phyloP scores from a whole-genome alignment of 306 rosid species.

The Sicyos edulis region DNA sequence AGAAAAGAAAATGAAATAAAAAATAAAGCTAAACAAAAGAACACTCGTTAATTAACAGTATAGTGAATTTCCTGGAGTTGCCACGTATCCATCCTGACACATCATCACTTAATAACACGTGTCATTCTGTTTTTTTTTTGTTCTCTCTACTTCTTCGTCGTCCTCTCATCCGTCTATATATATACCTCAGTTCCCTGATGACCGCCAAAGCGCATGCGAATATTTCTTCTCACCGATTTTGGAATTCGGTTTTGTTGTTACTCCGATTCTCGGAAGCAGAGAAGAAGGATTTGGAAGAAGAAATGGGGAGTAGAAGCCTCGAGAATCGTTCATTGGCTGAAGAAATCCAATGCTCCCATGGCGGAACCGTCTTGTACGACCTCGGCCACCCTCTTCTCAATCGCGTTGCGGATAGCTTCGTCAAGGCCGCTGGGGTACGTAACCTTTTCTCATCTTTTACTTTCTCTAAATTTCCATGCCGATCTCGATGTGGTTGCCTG shows the following conservation, averaged over 20 bases:
- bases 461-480: neutral
- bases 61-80: neutral
- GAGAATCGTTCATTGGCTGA: constrained; percentile 47
- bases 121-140: constrained; percentile 5
- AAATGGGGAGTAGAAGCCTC: constrained; percentile 31
- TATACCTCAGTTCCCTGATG: neutral
- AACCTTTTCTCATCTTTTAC: neutral
- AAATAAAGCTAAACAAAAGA: too few species aligned
- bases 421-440: constrained; percentile 71
- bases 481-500: neutral
- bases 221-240: constrained; percentile 4
- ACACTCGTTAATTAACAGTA: neutral
- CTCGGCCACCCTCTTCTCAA: constrained; percentile 94
- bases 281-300: too few species aligned
- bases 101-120: neutral
- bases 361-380: constrained; percentile 44
- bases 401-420: constrained; percentile 66
- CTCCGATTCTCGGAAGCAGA: neutral
- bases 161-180: neutral
- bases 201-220: neutral
- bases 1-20: too few species aligned
- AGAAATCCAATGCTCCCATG: constrained; percentile 50
- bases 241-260: neutral
- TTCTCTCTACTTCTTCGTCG: neutral
- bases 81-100: constrained; percentile 16